A percentile compares a stretch with the other conserved stretches of the same genome.
Evolutionary conservation across 371 early-diverging fungal species (phyloP).

Genomic region (Syncephalastrum monosporum): DNA sequence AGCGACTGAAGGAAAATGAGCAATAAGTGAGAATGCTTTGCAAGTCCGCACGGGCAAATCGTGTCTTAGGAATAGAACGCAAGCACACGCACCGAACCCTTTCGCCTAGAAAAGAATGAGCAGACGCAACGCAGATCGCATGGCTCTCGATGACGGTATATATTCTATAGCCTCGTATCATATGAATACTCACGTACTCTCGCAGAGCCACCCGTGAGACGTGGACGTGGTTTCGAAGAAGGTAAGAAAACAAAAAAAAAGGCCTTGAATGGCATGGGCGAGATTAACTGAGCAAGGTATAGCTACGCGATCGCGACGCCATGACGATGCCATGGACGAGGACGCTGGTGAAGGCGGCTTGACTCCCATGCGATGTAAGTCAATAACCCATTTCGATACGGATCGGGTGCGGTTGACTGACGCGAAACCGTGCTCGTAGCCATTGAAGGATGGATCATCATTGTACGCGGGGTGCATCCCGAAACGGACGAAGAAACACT

Average conservation of each 20-base stretch:
- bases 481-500: slow-evolving; percentile 94
- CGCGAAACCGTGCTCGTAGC: slow-evolving; percentile 39
- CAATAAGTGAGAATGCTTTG: no score
- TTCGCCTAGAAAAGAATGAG: slow-evolving; percentile 4
- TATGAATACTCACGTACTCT: slow-evolving; percentile 4
- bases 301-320: slow-evolving; percentile 3
- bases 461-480: slow-evolving; percentile 90
- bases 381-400: neutral
- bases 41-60: no score
- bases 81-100: no score
- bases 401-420: neutral
- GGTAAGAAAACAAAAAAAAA: slow-evolving; percentile 9
- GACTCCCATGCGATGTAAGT: slow-evolving; percentile 67
- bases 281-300: neutral
- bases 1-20: no score
- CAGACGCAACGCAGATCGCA: slow-evolving; percentile 37
- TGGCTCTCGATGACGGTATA: slow-evolving; percentile 62
- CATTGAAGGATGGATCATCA: slow-evolving; percentile 94
- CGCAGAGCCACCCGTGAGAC: slow-evolving; percentile 23
- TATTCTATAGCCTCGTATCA: neutral
- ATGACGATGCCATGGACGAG: slow-evolving; percentile 15
- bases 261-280: neutral
- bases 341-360: slow-evolving; percentile 21
- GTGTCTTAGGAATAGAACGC: no score
- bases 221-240: slow-evolving; percentile 26